A percentile compares a stretch with the other conserved stretches of the same genome.
Evolutionary conservation across 805 yeast species (phyloP).

Genomic region (Ogataea ramenticola): DNA sequence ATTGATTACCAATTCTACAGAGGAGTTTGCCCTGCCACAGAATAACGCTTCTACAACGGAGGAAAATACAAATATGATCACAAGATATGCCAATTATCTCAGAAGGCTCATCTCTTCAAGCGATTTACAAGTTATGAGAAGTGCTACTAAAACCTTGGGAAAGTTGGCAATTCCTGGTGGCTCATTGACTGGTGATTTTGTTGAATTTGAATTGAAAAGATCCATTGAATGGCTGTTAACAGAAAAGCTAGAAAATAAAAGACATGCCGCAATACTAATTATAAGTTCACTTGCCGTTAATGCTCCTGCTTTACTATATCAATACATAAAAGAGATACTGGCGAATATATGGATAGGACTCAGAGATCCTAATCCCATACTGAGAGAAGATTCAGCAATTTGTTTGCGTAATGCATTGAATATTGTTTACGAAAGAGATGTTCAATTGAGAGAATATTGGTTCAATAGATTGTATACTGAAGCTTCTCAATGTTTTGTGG

Average conservation of each 20-base stretch:
- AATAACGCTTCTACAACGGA: conserved; percentile 36
- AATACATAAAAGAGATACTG: conserved; percentile 69
- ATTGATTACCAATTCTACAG: conserved; percentile 60
- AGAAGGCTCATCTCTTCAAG: conserved; percentile 73
- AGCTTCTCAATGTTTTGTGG: conserved; percentile 23
- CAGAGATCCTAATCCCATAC: conserved; percentile 66
- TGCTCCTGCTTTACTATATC: conserved; percentile 77
- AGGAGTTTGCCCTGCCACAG: conserved; percentile 22
- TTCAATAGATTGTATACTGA: conserved; percentile 46
- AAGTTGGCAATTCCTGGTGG: conserved; percentile 87
- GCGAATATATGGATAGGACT: conserved; percentile 85
- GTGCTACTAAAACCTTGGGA: conserved; percentile 84
- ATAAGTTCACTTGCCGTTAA: conserved; percentile 78
- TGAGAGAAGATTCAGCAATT: conserved; percentile 78
- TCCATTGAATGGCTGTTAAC: conserved; percentile 87
- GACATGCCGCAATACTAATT: conserved; percentile 86
- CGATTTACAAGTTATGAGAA: conserved; percentile 77
- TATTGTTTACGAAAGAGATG: conserved; percentile 75
- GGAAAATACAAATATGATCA: conserved; percentile 81
- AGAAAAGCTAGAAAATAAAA: conserved; percentile 78
- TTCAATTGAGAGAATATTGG: conserved; percentile 65
- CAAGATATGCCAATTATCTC: conserved; percentile 85
- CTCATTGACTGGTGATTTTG: conserved; percentile 83
- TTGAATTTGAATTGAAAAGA: conserved; percentile 83
- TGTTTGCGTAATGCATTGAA: conserved; percentile 72